Evolutionary conservation across 169 alveolate genomes (phyloP), one percentile per base, ranked within the genome.

Genomic region (Eimeria zaria): DNA sequence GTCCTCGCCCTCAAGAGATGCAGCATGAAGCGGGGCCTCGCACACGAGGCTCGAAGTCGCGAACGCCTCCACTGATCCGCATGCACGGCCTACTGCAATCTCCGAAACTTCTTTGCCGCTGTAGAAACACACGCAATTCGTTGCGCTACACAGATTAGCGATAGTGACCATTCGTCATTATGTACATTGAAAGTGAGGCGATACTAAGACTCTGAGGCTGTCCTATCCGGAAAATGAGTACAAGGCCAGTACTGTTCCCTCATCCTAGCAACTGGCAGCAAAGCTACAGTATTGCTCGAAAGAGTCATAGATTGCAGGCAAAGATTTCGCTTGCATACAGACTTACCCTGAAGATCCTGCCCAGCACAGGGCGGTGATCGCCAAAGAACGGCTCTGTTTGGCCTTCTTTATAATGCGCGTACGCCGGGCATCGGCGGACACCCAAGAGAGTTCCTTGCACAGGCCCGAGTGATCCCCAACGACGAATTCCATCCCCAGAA

Each of bases 381-480:
- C 92, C 44, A 84, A 46, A 55, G 92, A 84, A 60, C 92, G 92
- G 64, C 33, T 36, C 78, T 84, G 92, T 78, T 84, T 84, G 74
- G 92, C 92, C 76, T 33, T 84, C 76, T 84, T 84, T 67, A 84
- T 84, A 69, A 84, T 84, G 92, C 92, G 92, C 41, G 92, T 84
- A 48, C 92, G 92, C 33, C 92, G 92, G 27, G 74, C 60, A 16
- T 60, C 92, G 78, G 44, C 76, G 60, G 92, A 36, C 53, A 53
- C 30, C 36, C 76, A 84, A 12, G 78, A 84, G 30, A 84, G 78
- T 55, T 84, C 92, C 92, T 84, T 84, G 92, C 92, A 84, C 92
- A 92, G 87, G 30, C 96, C 96, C 51, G 96, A 55, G 44, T 78
- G 78, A 64, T 92, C 96, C 44, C 96, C 96, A 22, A 92, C 92